Base-by-base conservation (phyloP, 2,329 filamentous ascomycete genomes). In the Fusarium buxicola region DNA sequence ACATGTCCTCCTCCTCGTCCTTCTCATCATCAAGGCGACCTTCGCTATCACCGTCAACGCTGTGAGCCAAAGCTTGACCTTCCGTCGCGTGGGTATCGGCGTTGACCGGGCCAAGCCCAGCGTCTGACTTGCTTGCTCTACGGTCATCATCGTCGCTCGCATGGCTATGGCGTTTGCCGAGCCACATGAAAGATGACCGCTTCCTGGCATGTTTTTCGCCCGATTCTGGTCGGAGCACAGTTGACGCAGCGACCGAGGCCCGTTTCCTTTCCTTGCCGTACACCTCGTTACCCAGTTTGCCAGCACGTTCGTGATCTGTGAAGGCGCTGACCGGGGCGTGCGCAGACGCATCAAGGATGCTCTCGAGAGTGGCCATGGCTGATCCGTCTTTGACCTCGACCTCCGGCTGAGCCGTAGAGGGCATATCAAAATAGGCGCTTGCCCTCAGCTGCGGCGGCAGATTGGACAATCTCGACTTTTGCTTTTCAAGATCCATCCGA, bases 321-420 rank as follows among this genome's bases (percentile, higher is more conserved):
- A 98, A 98, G 24, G 94, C 94, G 65, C 84, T 92, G 27, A 97
- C 93, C 1, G 95, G 95, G 1, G 95, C 94, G 58, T 84, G 86
- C 3, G 92, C 91, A 3, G 94, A 95, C 8, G 94, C 95, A 72
- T 97, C 91, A 13, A 99, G 84, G 49, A 99, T 96, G 73, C 88
- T 94, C 66, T 99, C 94, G 8, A 99, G 84, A 0, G 94, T 97
- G 36, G 87, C 89, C 73, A 93, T 92, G 10, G 94, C 94, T 24
- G 95, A 98, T 15, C 92, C 90, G 55, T 91, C 88, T 74, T 88
- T 89, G 51, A 89, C 73, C 65, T 89, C 81, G 18, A 89, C 79
- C 11, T 80, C 75, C 6, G 82, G 78, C 3, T 76, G 68, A 2
- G 78, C 73, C 3, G 78, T 72, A 4, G 85, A 81, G 1, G 89